Percentiles rank a stretch among this genome's conserved stretches.
phyloP scores from a whole-genome alignment of 768 basidiomycete species.

The Collybia sp. region DNA sequence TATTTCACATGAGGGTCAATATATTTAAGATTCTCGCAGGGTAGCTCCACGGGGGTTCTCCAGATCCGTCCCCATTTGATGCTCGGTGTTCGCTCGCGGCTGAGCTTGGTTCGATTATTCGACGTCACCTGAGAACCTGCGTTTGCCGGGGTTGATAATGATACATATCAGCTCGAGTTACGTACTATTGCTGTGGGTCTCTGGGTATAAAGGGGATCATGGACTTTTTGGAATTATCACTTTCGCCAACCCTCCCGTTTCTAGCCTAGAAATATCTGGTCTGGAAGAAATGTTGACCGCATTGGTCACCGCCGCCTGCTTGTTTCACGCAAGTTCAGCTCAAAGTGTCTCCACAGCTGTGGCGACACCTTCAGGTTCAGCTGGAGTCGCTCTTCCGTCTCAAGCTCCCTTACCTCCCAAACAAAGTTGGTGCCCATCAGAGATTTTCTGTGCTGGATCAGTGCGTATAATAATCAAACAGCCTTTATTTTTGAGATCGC shows the following conservation, averaged over 20 bases:
- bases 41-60: too few species aligned
- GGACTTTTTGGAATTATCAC: too few species aligned
- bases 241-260: background rate
- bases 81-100: too few species aligned
- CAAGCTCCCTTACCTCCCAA: slow-evolving; percentile 60
- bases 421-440: slow-evolving; percentile 70
- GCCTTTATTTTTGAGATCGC: slow-evolving; percentile 1
- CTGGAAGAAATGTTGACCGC: slow-evolving; percentile 11
- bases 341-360: slow-evolving; percentile 14
- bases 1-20: too few species aligned
- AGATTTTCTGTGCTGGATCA: slow-evolving; percentile 78
- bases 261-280: slow-evolving; percentile 1
- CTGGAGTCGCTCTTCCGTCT: slow-evolving; percentile 53
- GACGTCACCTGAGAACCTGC: too few species aligned
- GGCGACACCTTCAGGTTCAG: slow-evolving; percentile 24
- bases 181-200: too few species aligned
- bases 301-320: slow-evolving; percentile 12
- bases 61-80: too few species aligned
- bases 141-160: too few species aligned
- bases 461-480: slow-evolving; percentile 35
- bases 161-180: too few species aligned
- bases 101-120: too few species aligned
- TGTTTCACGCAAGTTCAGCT: slow-evolving; percentile 10
- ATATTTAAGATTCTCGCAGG: too few species aligned
- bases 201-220: too few species aligned